Base-by-base conservation (phyloP, 495 filamentous ascomycete genomes). In the Penicillium longicatenatum region DNA sequence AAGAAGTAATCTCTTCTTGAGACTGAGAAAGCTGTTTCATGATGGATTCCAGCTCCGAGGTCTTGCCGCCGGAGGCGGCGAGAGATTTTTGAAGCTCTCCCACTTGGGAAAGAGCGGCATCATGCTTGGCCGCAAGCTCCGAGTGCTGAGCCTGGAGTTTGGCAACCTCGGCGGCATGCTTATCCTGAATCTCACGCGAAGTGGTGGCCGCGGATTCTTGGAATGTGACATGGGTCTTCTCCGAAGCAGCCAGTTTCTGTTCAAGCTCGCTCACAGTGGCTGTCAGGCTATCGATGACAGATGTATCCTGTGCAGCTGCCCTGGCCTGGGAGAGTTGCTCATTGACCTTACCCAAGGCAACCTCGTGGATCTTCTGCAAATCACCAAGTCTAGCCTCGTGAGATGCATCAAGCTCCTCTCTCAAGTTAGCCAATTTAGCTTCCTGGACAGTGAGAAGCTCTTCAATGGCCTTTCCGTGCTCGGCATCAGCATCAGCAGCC, bases 371-470 rank as follows among this genome's bases (percentile, higher is more conserved):
- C 39, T 73, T 69, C 53, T 73, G 68, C n/a, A 80, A 65, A 6
- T 74, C 71, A 8, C 67, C 70, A 8, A 79, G 53, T 61, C 75
- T 76, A 41, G 64, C 60, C 54, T 72, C 65, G 59, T 76, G 67
- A 1, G 74, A 64, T 26, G 65, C 54, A 44, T 78, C 75, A 31
- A 78, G 62, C n/a, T 79, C 67, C 16, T 67, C 64, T 16, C 65
- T 66, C 17, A 79, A 54, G 31, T 60, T 61, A 14, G 73, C 66
- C 2, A 78, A 29, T 60, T 79, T 79, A 17, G 67, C 58, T 19
- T 79, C 76, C 12, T 77, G 70, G n/a, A 73, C 60, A 5, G 67
- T 77, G 55, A 79, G 70, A n/a, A 79, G 72, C 52, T 74, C 70
- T 57, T 79, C 77, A 33, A 79, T 78, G 11, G 72, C 76, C 48